These are phyloP conservation scores for Teratosphaeria gauchensis DNA, from an alignment of 2,329 filamentous ascomycete species.

Conservation along the genomic window DNA sequence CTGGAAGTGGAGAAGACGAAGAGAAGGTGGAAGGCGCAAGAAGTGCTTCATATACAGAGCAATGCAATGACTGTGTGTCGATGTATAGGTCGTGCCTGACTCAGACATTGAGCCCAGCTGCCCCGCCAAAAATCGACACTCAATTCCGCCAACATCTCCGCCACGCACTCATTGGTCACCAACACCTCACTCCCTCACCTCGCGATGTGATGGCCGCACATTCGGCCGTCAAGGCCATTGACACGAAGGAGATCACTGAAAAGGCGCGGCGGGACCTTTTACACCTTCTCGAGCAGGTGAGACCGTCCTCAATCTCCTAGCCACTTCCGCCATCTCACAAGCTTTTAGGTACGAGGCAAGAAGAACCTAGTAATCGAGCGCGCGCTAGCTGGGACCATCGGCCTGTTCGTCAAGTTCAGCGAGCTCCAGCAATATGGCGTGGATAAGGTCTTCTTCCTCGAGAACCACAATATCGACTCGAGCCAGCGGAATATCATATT, in stretches of 20 bases:
- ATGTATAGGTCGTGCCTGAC: neutral
- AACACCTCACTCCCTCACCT: neutral
- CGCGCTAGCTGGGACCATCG: constrained; percentile 78
- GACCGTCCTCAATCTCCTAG: constrained; percentile 33
- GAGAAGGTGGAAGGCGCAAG: neutral
- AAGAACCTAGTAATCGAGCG: constrained; percentile 95
- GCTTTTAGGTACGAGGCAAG: constrained; percentile 78
- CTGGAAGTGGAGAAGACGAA: neutral
- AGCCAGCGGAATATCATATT: constrained; percentile 94
- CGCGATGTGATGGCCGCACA: constrained; percentile 26
- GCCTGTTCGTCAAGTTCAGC: constrained; percentile 88
- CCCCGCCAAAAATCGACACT: neutral
- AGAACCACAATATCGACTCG: constrained; percentile 90
- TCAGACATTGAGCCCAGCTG: neutral
- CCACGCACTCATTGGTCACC: neutral
- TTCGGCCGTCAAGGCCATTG: constrained; percentile 56
- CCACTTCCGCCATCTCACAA: constrained; percentile 7
- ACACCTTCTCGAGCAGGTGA: constrained; percentile 86
- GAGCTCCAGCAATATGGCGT: constrained; percentile 95
- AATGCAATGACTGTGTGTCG: neutral
- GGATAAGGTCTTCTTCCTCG: constrained; percentile 92
- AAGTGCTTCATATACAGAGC: neutral
- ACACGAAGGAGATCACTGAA: constrained; percentile 64
- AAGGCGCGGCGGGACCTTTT: constrained; percentile 83
- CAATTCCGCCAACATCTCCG: neutral